Evolutionary conservation across 106 monocot species (phyloP).

Genomic region (Vanilla planifolia): DNA sequence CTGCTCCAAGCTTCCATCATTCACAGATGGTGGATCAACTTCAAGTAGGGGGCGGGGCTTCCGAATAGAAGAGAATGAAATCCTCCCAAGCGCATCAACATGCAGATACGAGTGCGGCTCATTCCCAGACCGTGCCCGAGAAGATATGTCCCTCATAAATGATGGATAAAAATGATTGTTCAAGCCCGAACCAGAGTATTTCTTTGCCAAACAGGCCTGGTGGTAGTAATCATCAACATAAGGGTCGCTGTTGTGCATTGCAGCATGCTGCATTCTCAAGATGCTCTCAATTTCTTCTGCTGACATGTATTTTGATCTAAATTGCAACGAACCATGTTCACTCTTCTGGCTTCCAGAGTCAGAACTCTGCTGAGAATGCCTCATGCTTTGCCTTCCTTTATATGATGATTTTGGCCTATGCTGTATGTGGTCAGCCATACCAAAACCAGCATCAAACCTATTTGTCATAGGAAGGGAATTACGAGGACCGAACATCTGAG

Average conservation of each 20-base stretch:
- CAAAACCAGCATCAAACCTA: slow-evolving; percentile 8
- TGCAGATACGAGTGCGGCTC: slow-evolving; percentile 41
- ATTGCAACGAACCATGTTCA: slow-evolving; percentile 18
- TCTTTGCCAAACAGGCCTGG: slow-evolving; percentile 42
- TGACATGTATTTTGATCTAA: slow-evolving; percentile 36
- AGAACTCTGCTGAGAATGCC: slow-evolving; percentile 10
- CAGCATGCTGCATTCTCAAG: slow-evolving; percentile 34
- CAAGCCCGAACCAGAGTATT: slow-evolving; percentile 7
- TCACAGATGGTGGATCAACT: slow-evolving; percentile 16
- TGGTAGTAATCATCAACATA: slow-evolving; percentile 51
- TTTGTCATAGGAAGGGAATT: slow-evolving; percentile 12
- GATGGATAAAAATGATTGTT: slow-evolving; percentile 35
- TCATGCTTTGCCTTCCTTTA: slow-evolving; percentile 11
- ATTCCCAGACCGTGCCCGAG: slow-evolving; percentile 12
- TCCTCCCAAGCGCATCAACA: slow-evolving; percentile 37
- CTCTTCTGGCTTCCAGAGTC: slow-evolving; percentile 7
- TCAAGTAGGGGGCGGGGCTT: slow-evolving; percentile 41
- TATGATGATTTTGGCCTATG: slow-evolving; percentile 10
- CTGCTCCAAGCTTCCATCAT: slow-evolving; percentile 6
- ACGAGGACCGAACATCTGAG: slow-evolving; percentile 10
- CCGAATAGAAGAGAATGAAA: slow-evolving; percentile 43
- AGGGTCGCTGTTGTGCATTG: slow-evolving; percentile 30
- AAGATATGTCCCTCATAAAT: slow-evolving; percentile 16
- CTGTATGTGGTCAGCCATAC: slow-evolving; percentile 21
- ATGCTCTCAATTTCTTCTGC: slow-evolving; percentile 37